phyloP scores from a whole-genome alignment of 202 grass and related monocot genomes.

The Thinopyrum obtusiflorum region DNA sequence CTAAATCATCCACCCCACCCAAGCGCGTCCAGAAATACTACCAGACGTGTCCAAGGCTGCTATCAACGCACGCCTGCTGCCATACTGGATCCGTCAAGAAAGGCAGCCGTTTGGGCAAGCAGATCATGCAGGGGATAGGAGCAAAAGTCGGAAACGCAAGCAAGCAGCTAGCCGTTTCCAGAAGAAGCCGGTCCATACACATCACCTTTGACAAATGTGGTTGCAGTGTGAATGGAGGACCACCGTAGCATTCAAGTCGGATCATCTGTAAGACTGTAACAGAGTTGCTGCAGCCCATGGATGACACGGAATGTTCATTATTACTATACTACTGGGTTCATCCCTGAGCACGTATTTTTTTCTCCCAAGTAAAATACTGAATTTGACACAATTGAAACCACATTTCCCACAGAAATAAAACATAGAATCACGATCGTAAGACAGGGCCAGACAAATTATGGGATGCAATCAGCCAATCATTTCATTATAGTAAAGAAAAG shows the following conservation, averaged over 20 bases:
- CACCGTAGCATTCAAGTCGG: no score
- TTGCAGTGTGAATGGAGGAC: slow-evolving; percentile 8
- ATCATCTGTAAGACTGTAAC: neutral
- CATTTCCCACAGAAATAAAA: neutral
- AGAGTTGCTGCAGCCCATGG: neutral
- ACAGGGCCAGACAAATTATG: neutral
- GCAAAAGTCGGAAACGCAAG: slow-evolving; percentile 43
- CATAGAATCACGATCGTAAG: neutral
- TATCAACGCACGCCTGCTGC: neutral
- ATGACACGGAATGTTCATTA: neutral
- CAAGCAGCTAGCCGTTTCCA: slow-evolving; percentile 9
- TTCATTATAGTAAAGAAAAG: neutral
- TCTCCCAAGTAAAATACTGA: neutral
- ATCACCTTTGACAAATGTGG: neutral
- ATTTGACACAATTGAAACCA: neutral
- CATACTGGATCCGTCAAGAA: slow-evolving; percentile 30
- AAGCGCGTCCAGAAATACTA: neutral
- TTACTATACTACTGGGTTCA: no score
- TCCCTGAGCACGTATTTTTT: no score
- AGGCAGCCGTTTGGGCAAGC: neutral
- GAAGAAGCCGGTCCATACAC: neutral
- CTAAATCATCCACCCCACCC: neutral
- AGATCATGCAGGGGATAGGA: slow-evolving; percentile 10
- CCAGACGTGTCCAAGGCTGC: slow-evolving; percentile 25
- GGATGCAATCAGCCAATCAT: neutral